A percentile compares a stretch with the other conserved stretches of the same genome.
Conservation (phyloP, 2,329 filamentous ascomycete species). For the Sarocladium strictum region DNA sequence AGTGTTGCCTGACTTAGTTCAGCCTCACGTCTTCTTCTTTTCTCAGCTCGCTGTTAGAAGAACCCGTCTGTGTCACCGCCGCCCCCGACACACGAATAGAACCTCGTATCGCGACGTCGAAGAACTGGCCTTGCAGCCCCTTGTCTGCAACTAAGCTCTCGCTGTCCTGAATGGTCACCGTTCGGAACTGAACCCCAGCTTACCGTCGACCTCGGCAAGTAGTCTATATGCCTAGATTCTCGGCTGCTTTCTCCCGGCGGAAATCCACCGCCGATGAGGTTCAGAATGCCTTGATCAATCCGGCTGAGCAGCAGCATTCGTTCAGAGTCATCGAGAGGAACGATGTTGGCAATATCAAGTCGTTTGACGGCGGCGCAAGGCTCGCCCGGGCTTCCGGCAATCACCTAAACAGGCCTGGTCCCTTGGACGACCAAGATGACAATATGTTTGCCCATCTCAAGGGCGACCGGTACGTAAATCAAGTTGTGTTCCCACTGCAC, state of each 20-base stretch:
- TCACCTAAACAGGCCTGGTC: constrained; percentile 31
- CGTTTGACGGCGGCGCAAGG: constrained; percentile 45
- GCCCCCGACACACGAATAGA: not conserved
- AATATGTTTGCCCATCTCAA: constrained; percentile 55
- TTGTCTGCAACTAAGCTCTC: not conserved
- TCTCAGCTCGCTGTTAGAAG: not conserved
- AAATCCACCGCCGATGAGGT: constrained; percentile 52
- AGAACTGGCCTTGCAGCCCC: not conserved
- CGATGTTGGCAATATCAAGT: constrained; percentile 37
- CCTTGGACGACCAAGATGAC: constrained; percentile 42
- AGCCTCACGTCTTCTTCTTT: not conserved
- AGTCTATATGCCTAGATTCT: constrained; percentile 56
- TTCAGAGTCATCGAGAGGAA: constrained; percentile 54
- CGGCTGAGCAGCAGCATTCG: constrained; percentile 38
- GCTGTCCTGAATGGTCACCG: not conserved
- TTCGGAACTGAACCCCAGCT: not conserved
- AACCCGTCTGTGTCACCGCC: not conserved
- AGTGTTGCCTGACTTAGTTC: not conserved
- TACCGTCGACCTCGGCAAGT: constrained; percentile 16
- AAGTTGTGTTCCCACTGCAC: constrained; percentile 11
- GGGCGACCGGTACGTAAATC: constrained; percentile 44
- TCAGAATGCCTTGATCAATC: constrained; percentile 40
- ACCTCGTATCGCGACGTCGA: not conserved
- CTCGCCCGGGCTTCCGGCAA: constrained; percentile 31
- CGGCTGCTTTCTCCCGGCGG: constrained; percentile 52